Base-by-base conservation (phyloP, 306 rosid species). In the Trifolium pratense region DNA sequence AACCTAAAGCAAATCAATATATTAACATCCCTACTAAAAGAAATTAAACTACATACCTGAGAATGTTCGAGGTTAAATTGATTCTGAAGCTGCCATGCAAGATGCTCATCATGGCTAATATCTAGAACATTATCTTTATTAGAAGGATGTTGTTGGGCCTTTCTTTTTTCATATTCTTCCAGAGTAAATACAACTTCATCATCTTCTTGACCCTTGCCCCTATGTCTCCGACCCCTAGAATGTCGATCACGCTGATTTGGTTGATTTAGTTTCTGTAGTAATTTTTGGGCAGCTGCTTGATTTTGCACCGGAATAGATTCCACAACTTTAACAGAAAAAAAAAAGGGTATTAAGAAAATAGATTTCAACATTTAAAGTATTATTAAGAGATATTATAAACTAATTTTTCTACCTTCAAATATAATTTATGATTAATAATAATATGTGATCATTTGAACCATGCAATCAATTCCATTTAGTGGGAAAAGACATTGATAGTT, bases 221-320 rank as follows among this genome's bases (percentile, higher is more conserved):
- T 80, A 21, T 60, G 37, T 69, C 43, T 84, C 70, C 89, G 17
- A 60, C 92, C 85, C 74, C 31, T 88, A 16, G 40, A 68, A 66
- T 74, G 77, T 31, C 86, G 68, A 60, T 46, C 73, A 62, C 75
- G 80, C 77, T 45, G 81, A 77, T 82, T 81, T 21, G 80, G 94
- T 40, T 84, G 76, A 66, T 82, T 87, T 86, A 87, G 73, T 82
- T 85, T 94, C 83, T 89, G 89, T 68, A 87, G 98, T 60, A 91
- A 86, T 32, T 94, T 94, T 76, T 94, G 98, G 25, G 98, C 81
- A 56, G 98, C 95, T 31, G 97, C 97, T 84, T 94, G 97, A 75
- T 94, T 94, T 83, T 91, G 97, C 52, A 94, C 81, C 23, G 97
- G 97, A 76, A 80, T 86, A 70, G 74, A 84, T 80, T 94, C 98